Evolutionary conservation across 75 land plant species (phyloP), one percentile per base, ranked within the genome.

Genomic region (Picea glauca): DNA sequence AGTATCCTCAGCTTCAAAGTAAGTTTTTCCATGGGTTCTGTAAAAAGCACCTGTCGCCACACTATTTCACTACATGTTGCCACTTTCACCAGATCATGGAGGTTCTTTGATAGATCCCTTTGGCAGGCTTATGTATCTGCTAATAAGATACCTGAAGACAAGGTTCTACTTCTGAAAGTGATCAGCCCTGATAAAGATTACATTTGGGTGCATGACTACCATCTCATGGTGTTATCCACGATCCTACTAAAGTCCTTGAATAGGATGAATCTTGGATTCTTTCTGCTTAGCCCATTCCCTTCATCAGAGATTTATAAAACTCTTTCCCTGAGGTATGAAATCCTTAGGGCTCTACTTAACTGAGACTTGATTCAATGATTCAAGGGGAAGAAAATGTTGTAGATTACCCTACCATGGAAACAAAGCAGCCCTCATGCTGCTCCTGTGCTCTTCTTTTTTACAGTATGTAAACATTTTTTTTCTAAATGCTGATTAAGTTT

Each of bases 21-120:
- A 88, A 82, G 78, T 94, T 86, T 75, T 94, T 91, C 80, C 91
- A 92, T 70, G 98, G 93, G 4, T 93, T 94, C 60, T 94, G 98
- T 59, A 94, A 94, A n/a, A n/a, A n/a, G n/a, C n/a, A n/a, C n/a
- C n/a, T 94, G 23, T 94, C 92, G 95, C 96, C 96, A 59, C n/a
- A n/a, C 80, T 94, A 21, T 94, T 94, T 58, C 96, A 92, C 81
- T 92, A 92, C 72, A 94, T 92, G 93, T 83, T 94, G n/a, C 96
- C 96, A 50, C 83, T 93, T 62, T 85, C 85, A 60, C 88, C 88
- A 20, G 93, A 93, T 40, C 91, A 93, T 77, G 93, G 96, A 11
- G 91, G 88, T 58, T 84, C 91, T 94, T 94, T 80, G 95, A 94
- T 59, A 78, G 95, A 33, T 35, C 77, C 18, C 88, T 88, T 13